phyloP scores from a whole-genome alignment of 2,329 filamentous ascomycete genomes.

The Aureobasidium sp. region DNA sequence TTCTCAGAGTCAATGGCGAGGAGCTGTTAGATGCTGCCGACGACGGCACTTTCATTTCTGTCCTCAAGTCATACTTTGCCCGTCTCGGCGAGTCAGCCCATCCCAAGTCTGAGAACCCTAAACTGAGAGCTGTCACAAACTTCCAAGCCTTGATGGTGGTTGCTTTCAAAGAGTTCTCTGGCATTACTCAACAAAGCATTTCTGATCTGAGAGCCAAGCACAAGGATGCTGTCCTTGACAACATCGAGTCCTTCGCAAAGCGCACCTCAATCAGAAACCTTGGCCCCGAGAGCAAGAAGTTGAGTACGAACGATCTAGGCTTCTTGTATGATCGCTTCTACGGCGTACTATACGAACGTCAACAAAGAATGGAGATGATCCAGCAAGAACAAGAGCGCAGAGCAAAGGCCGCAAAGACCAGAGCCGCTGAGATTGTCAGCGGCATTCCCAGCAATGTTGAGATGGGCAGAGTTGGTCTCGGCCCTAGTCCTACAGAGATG shows the following conservation, averaged over 20 bases:
- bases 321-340: constrained; percentile 94
- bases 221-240: constrained; percentile 88
- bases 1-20: constrained; percentile 92
- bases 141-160: constrained; percentile 99
- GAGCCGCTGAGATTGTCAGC: constrained; percentile 44
- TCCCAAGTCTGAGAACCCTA: constrained; percentile 90
- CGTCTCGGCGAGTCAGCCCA: constrained; percentile 92
- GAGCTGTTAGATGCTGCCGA: constrained; percentile 88
- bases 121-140: constrained; percentile 83
- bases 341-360: constrained; percentile 80
- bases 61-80: constrained; percentile 90
- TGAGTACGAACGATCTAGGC: constrained; percentile 78
- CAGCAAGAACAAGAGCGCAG: constrained; percentile 57
- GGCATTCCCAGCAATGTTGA: constrained; percentile 53
- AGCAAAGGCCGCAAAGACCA: constrained; percentile 55
- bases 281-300: constrained; percentile 87
- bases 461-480: constrained; percentile 79
- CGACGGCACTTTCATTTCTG: constrained; percentile 93
- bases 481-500: constrained; percentile 87
- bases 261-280: constrained; percentile 93
- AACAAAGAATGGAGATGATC: constrained; percentile 71
- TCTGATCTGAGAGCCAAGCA: constrained; percentile 84
- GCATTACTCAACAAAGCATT: constrained; percentile 88
- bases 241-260: constrained; percentile 96
- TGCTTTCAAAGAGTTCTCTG: constrained; percentile 95